Conservation (phyloP, 1,284 basidiomycete genomes). For the Apiotrichum gracile region DNA sequence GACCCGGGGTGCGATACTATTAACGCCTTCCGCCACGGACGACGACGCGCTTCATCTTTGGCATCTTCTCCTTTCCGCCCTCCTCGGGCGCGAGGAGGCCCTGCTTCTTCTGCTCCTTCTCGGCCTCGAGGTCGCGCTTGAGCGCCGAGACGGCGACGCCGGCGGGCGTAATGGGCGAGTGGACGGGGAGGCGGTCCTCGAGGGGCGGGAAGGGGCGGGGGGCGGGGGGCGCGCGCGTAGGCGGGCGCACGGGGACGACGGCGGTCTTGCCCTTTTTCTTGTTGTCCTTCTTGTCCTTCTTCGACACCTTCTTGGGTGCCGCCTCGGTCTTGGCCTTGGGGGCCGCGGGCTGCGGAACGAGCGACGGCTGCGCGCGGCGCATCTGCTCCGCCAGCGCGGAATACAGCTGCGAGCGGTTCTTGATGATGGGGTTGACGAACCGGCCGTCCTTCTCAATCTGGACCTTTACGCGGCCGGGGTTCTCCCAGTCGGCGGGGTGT, state of each 20-base stretch:
- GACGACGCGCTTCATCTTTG: constrained; percentile 42
- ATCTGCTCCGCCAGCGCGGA: constrained; percentile 69
- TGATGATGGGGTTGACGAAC: constrained; percentile 64
- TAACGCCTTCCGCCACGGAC: constrained; percentile 42
- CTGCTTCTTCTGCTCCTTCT: constrained; percentile 46
- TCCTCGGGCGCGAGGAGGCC: constrained; percentile 22
- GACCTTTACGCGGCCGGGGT: constrained; percentile 85
- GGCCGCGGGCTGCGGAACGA: constrained; percentile 41
- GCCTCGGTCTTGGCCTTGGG: constrained; percentile 8
- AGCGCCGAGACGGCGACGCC: constrained; percentile 43
- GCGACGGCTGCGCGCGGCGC: constrained; percentile 65
- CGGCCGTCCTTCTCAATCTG: constrained; percentile 78
- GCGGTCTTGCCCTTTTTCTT: constrained; percentile 4
- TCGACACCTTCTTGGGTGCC: constrained; percentile 13
- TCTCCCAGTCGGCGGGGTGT: constrained; percentile 95
- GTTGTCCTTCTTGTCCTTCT: constrained; percentile 5
- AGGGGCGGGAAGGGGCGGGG: constrained; percentile 37
- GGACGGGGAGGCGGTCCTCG: constrained; percentile 43
- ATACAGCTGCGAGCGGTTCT: constrained; percentile 76
- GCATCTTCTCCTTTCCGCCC: constrained; percentile 27
- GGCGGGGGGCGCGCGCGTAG: constrained; percentile 31
- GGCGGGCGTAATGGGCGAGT: constrained; percentile 40
- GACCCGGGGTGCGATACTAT: neutral
- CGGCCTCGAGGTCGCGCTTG: constrained; percentile 43
- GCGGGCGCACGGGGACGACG: constrained; percentile 5